Evolutionary conservation across 1,139 yeast genomes (phyloP), one percentile per base, ranked within the genome.

Genomic region (Blastobotrys illinoisensis): DNA sequence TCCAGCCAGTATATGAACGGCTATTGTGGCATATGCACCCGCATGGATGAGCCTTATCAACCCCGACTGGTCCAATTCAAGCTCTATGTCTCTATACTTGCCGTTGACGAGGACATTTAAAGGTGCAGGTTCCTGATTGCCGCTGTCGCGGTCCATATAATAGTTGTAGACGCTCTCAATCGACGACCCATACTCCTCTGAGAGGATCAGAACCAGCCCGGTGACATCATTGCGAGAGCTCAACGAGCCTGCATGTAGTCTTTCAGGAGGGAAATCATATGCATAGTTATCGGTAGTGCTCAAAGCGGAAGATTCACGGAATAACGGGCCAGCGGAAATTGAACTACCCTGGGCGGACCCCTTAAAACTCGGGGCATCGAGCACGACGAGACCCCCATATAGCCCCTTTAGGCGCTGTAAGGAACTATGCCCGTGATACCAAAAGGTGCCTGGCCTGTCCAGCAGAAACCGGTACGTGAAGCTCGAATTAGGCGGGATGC

Each of bases 81-180:
- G 51, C 54, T 54, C 49, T 14, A 48, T 50, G 16, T 36, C 44
- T 13, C 44, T 54, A 6, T 61, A 58, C 19, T 54, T 52, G 11
- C 74, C 73, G 44, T 68, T 66, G 6, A 66, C 61, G n/a, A 86
- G 85, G 58, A 66, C 66, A 28, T 56, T 55, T 64, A 83, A 85
- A 1, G 96, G 96, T 60, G 88, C 82, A 40, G 97, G 97, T 70
- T 89, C 96, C 44, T 90, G 91, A 56, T 96, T 96, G 1, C 95
- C 87, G 50, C 96, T 93, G 68, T 86, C 86, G 68, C 78, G 82
- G 58, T 78, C 73, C 64, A 74, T 78, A 71, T 86, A 71, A 71
- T 83, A 86, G 6, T 64, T 62, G 13, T 77, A 71, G 58, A 79
- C 72, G 60, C 85, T 74, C 1, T 67, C 76, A 14, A 77, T 74